A percentile compares a stretch with the other conserved stretches of the same genome.
Conservation (phyloP, 495 filamentous ascomycete species). For the Penicillium manginii region DNA sequence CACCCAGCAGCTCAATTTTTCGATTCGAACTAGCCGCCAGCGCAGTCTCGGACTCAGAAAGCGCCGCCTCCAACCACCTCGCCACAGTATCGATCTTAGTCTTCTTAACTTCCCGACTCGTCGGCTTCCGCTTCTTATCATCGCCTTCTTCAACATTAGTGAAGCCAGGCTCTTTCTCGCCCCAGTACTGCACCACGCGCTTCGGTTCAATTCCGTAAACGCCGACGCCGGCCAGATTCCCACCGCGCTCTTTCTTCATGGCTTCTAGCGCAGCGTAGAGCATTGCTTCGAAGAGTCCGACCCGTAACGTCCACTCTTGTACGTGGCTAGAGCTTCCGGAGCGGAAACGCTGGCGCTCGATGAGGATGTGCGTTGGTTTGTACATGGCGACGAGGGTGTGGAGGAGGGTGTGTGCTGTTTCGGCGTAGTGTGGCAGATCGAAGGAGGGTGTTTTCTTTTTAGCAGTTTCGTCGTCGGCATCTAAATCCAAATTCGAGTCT, state of each 20-base stretch:
- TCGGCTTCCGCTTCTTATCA: constrained; percentile 30
- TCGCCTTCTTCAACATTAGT: constrained; percentile 1
- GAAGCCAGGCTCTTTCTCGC: neutral
- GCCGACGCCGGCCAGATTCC: constrained; percentile 17
- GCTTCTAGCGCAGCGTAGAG: constrained; percentile 75
- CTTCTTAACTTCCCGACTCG: constrained; percentile 52
- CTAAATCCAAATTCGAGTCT: neutral
- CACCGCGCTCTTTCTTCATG: constrained; percentile 45
- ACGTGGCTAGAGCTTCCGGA: constrained; percentile 64
- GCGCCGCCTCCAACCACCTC: constrained; percentile 48
- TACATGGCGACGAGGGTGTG: constrained; percentile 48
- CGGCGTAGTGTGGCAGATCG: constrained; percentile 59
- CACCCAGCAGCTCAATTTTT: constrained; percentile 29
- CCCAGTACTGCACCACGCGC: constrained; percentile 46
- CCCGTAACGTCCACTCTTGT: constrained; percentile 86
- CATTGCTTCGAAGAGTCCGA: constrained; percentile 91
- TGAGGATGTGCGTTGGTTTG: constrained; percentile 73
- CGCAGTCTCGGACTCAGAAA: neutral
- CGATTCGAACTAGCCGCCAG: neutral
- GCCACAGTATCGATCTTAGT: constrained; percentile 68
- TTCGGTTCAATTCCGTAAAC: constrained; percentile 47
- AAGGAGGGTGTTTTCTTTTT: constrained; percentile 39
- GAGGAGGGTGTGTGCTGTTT: constrained; percentile 65
- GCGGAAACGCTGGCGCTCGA: constrained; percentile 90
- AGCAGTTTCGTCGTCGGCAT: neutral